Evolutionary conservation across 2,329 filamentous ascomycete species (phyloP), one percentile per base, ranked within the genome.

Genomic region (Penicillium brevicompactum): DNA sequence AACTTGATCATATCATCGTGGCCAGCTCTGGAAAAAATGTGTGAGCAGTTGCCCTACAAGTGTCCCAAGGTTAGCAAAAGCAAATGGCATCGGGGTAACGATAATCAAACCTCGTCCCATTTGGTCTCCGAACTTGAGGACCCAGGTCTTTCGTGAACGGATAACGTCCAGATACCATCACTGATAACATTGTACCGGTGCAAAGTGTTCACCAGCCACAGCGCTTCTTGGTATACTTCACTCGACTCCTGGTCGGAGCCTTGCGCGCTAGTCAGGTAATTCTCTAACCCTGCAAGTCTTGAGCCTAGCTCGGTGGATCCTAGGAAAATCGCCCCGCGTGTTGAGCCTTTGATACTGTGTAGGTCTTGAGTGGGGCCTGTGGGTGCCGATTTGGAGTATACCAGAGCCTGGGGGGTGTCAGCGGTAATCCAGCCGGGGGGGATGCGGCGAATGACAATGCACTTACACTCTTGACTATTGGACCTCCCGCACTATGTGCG

Each of bases 271-370:
- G 66, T 66, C 13, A 71, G 67, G 14, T 68, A 48, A 38, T 58
- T 49, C 22, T 66, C 61, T n/a, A 74, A 67, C 9, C 73, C 67
- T 14, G 67, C 64, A 0, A 74, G 61, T 10, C 67, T 66, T 3
- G 67, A 58, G 0, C 71, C 72, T 18, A 67, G 58, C 50, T 76
- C 71, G 0, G 71, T 72, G 38, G 74, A 76, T 5, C 74, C 74
- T 24, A 76, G 63, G 59, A 76, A 76, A 5, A 67, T 50, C 16
- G 74, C 66, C 10, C 68, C 73, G 6, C 48, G 49, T 0, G 69
- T 75, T 22, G 49, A 70, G 6, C 46, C 11, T 14, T 11, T 49
- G 37, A 61, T 58, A 7, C 32, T 46, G 14, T 21, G 41, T 68
- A 51, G 16, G 69, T 56, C n/a, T 52, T 55, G 22, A 51, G 57